phyloP scores from a whole-genome alignment of 2,329 filamentous ascomycete genomes.

The Aspergillus luchuensis region DNA sequence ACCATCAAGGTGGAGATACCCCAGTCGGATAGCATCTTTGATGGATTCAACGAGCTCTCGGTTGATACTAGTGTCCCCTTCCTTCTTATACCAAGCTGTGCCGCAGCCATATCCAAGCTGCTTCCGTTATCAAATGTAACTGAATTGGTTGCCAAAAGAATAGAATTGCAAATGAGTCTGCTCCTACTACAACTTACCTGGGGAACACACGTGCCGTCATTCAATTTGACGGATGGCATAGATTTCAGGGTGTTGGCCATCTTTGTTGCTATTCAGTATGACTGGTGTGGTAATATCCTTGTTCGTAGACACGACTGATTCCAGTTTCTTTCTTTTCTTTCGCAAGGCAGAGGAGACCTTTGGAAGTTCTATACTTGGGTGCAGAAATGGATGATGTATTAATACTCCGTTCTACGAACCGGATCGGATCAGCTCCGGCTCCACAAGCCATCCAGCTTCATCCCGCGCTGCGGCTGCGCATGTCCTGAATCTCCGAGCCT shows the following conservation, averaged over 20 bases:
- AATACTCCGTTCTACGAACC: too few relatives aligned
- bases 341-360: too few relatives aligned
- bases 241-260: background rate
- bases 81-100: conserved; percentile 64
- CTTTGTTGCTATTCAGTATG: background rate
- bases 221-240: conserved; percentile 50
- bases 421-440: too few relatives aligned
- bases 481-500: too few relatives aligned
- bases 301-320: too few relatives aligned
- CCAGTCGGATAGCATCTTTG: conserved; percentile 60
- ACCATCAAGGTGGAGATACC: conserved; percentile 65
- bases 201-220: conserved; percentile 59
- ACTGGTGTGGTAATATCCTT: too few relatives aligned
- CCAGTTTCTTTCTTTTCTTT: too few relatives aligned
- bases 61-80: conserved; percentile 52
- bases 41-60: conserved; percentile 56
- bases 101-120: conserved; percentile 65
- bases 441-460: too few relatives aligned
- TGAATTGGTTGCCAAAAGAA: background rate
- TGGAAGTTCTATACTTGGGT: too few relatives aligned
- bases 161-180: background rate
- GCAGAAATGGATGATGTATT: too few relatives aligned
- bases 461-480: too few relatives aligned
- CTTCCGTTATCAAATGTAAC: background rate
- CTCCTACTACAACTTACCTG: conserved; percentile 45